Evolutionary conservation across 2,329 filamentous ascomycete species (phyloP).

Genomic region (Dendryphion nanum): DNA sequence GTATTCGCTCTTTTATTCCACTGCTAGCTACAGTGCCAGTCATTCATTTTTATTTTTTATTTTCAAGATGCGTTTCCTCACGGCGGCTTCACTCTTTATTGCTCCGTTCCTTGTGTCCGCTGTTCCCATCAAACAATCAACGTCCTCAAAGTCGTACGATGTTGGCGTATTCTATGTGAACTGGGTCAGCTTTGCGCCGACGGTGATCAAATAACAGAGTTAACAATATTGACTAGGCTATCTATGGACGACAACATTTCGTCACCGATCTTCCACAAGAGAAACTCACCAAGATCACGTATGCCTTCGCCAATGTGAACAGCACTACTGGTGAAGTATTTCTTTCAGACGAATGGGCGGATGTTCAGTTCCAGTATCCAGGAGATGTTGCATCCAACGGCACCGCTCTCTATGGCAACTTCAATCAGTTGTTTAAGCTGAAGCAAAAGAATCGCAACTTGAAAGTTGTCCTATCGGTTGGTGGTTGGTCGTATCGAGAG

Average conservation of each 20-base stretch:
- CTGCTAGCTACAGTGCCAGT: too few relatives aligned
- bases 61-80: too few relatives aligned
- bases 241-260: conserved; percentile 82
- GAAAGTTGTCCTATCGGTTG: conserved; percentile 79
- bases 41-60: too few relatives aligned
- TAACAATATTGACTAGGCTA: too few relatives aligned
- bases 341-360: conserved; percentile 27
- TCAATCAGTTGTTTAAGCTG: conserved; percentile 73
- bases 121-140: too few relatives aligned
- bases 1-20: too few relatives aligned
- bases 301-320: conserved; percentile 88
- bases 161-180: too few relatives aligned
- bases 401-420: conserved; percentile 71
- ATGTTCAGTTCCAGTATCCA: conserved; percentile 56
- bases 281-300: conserved; percentile 84
- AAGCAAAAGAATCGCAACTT: conserved; percentile 75
- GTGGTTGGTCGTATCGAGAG: conserved; percentile 73
- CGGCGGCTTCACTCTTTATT: too few relatives aligned
- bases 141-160: too few relatives aligned
- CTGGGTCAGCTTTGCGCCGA: too few relatives aligned
- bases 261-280: conserved; percentile 79
- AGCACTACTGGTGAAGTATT: conserved; percentile 71
- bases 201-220: too few relatives aligned
- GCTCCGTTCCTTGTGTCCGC: too few relatives aligned
- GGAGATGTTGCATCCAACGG: conserved; percentile 64